A percentile compares a stretch with the other conserved stretches of the same genome.
Conservation (phyloP, 345 rosid genomes). For the Moringa oleifera region DNA sequence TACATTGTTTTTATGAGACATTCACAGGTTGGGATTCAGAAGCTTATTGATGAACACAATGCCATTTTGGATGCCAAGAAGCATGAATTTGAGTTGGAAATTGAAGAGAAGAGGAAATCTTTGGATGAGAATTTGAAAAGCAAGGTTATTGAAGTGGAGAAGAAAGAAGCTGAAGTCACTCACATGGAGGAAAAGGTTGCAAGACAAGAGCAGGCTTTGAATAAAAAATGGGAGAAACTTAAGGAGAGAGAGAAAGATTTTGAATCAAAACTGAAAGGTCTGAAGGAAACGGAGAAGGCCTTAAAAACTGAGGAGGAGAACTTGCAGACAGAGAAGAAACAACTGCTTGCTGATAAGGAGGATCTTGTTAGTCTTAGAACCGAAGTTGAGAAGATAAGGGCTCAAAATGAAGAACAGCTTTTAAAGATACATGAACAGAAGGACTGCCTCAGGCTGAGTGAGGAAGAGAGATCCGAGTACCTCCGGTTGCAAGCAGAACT, state of each 20-base stretch:
- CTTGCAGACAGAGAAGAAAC: constrained; percentile 53
- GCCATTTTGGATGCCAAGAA: constrained; percentile 58
- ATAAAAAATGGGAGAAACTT: constrained; percentile 60
- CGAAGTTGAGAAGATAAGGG: constrained; percentile 62
- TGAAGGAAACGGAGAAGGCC: constrained; percentile 69
- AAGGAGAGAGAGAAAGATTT: constrained; percentile 74
- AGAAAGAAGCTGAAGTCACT: constrained; percentile 74
- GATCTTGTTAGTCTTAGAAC: constrained; percentile 43
- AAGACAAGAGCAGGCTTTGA: constrained; percentile 73
- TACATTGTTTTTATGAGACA: constrained; percentile 3
- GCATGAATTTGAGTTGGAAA: constrained; percentile 71
- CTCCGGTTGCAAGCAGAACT: constrained; percentile 69
- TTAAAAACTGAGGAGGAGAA: constrained; percentile 55
- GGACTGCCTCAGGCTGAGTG: constrained; percentile 55
- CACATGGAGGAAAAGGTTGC: constrained; percentile 79
- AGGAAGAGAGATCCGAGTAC: constrained; percentile 77
- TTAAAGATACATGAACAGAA: constrained; percentile 54
- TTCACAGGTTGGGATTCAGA: constrained; percentile 69
- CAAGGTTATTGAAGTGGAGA: constrained; percentile 66
- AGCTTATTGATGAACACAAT: constrained; percentile 73
- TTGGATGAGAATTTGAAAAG: constrained; percentile 62
- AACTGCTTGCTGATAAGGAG: constrained; percentile 49
- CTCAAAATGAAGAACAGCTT: constrained; percentile 57
- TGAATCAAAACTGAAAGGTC: constrained; percentile 50
- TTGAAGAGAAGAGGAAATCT: constrained; percentile 71